phyloP scores from a whole-genome alignment of 202 grass and related monocot genomes.

The Dendrocalamus latiflorus region DNA sequence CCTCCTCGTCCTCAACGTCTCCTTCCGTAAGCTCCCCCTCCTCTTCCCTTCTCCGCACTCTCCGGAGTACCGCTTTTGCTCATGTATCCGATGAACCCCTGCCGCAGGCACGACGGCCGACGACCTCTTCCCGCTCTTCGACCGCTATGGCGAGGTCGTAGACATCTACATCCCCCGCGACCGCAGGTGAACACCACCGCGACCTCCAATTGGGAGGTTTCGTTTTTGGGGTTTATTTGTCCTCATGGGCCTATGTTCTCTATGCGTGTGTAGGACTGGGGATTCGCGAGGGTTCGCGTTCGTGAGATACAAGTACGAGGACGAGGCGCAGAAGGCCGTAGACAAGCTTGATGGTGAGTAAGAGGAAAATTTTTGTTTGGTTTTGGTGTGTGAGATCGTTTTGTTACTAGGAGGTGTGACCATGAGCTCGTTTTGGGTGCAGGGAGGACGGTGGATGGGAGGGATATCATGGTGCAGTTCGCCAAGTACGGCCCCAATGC shows the following conservation, averaged over 20 bases:
- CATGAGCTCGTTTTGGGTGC: background rate
- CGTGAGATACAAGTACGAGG: too few species aligned
- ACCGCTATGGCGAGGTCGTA: constrained; percentile 65
- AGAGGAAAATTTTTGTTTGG: background rate
- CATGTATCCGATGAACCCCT: background rate
- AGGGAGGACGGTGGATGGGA: constrained; percentile 69
- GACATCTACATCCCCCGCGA: constrained; percentile 83
- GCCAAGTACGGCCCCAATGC: constrained; percentile 83
- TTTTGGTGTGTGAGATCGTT: background rate
- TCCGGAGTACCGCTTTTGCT: background rate
- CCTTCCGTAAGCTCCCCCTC: constrained; percentile 49
- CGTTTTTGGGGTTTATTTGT: too few species aligned
- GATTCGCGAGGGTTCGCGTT: too few species aligned
- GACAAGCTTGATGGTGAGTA: constrained; percentile 60
- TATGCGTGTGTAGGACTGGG: too few species aligned
- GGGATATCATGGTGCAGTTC: constrained; percentile 78
- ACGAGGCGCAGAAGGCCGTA: constrained; percentile 67
- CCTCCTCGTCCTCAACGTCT: constrained; percentile 80
- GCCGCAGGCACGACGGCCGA: constrained; percentile 56
- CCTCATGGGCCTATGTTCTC: too few species aligned
- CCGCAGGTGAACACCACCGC: too few species aligned
- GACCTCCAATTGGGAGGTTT: background rate
- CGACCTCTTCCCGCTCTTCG: constrained; percentile 74
- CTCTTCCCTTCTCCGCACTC: background rate
- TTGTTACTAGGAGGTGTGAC: background rate